Conservation (phyloP, 495 filamentous ascomycete species). For the Xanthoparmelia taractica region DNA sequence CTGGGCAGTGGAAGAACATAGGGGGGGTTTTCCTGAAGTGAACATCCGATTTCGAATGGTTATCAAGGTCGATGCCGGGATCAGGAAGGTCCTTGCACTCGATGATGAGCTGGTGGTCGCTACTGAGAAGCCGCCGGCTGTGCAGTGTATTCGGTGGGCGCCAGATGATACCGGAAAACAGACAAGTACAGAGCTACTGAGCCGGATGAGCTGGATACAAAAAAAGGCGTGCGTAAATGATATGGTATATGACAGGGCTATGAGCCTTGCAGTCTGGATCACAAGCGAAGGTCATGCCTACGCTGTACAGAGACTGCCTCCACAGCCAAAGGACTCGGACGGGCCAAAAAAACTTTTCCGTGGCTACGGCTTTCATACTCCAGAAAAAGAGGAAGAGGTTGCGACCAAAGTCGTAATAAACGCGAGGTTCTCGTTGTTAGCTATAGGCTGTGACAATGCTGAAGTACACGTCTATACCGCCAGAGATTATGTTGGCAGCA, state of each 20-base stretch:
- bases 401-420: conserved; percentile 78
- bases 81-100: conserved; percentile 75
- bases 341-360: conserved; percentile 59
- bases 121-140: conserved; percentile 83
- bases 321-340: conserved; percentile 22
- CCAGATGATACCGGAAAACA: conserved; percentile 73
- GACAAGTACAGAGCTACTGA: conserved; percentile 84
- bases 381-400: conserved; percentile 47
- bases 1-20: conserved; percentile 54
- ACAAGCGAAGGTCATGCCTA: conserved; percentile 86
- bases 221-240: conserved; percentile 67
- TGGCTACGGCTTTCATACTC: conserved; percentile 83
- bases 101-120: conserved; percentile 93
- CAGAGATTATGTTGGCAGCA: conserved; percentile 86
- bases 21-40: conserved; percentile 74
- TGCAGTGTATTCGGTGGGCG: conserved; percentile 94
- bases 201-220: conserved; percentile 73
- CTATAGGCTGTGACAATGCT: conserved; percentile 76
- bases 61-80: conserved; percentile 95
- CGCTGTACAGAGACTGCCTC: conserved; percentile 68
- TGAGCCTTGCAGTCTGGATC: conserved; percentile 94
- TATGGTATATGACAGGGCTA: conserved; percentile 94
- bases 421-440: conserved; percentile 86
- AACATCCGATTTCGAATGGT: conserved; percentile 93
- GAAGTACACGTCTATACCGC: conserved; percentile 79